Evolutionary conservation across 345 rosid genomes (phyloP), one percentile per base, ranked within the genome.

Genomic region (Salix purpurea): DNA sequence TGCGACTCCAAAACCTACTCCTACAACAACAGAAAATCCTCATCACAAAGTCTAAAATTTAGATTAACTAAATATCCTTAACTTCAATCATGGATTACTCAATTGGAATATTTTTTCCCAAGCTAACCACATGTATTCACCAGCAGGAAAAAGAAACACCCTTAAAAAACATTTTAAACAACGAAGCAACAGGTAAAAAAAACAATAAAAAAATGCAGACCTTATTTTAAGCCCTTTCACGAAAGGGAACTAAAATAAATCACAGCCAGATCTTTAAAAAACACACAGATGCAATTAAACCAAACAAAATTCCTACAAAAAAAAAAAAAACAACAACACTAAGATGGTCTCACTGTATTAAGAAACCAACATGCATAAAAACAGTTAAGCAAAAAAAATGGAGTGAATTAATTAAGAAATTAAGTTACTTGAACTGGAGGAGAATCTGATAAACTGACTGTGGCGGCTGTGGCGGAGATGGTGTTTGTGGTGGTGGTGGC

Each of bases 361-460:
- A 46, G 50, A 46, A 46, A 46, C 50, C 50, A 46, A 3, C 18
- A 46, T 12, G 50, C 50, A 46, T 46, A 46, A 46, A 46, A 12
- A 46, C 50, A 46, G 3, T 46, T 46, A 13, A 12, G 44, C 44
- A 46, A 44, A 46, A 61, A 62, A 62, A 6, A 13, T 15, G 5
- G 2, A 65, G n/a, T 34, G 21, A 65, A 28, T 28, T 65, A 13
- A 62, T 24, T 2, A 68, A 14, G 1, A 30, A 50, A 42, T 60
- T 37, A 36, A 69, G 34, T 73, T 83, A 87, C 90, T 72, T 83
- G 88, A 79, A 83, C 87, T 8, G 84, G 78, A n/a, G 85, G 77
- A 36, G 88, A 87, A 64, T 21, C 79, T 18, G 82, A 37, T 12
- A 69, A 58, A 28, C 72, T 6, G 34, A 67, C 21, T 39, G 71